Evolutionary conservation across 345 rosid genomes (phyloP).

Genomic region (Toxicodendron radicans): DNA sequence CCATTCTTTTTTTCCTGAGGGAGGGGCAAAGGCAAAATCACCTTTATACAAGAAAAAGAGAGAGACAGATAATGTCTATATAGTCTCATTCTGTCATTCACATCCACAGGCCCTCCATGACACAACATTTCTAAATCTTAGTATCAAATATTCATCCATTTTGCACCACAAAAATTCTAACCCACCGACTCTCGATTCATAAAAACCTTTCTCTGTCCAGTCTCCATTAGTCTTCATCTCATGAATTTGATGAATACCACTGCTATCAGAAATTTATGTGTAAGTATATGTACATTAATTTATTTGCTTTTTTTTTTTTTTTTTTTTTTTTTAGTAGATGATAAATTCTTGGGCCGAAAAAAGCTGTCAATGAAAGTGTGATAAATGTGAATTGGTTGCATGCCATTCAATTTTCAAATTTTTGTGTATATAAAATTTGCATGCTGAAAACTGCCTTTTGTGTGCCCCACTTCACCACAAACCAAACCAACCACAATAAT

Average conservation of each 20-base stretch:
- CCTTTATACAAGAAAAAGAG: constrained; percentile 21
- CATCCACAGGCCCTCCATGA: constrained; percentile 32
- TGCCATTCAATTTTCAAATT: constrained; percentile 9
- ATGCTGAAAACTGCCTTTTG: constrained; percentile 24
- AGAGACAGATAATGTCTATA: neutral
- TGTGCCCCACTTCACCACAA: constrained; percentile 42
- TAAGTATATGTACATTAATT: no score
- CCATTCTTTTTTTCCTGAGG: constrained; percentile 27
- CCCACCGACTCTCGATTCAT: constrained; percentile 10
- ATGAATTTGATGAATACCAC: constrained; percentile 15
- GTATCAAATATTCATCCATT: neutral
- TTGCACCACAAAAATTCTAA: constrained; percentile 26
- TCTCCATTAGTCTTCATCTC: constrained; percentile 9
- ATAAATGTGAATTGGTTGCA: constrained; percentile 1
- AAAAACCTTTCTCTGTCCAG: neutral
- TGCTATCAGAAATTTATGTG: neutral
- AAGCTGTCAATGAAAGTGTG: constrained; percentile 14
- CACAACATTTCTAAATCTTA: no score
- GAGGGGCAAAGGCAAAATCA: constrained; percentile 15
- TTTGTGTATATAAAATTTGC: constrained; percentile 16
- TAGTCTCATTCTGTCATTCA: constrained; percentile 28
- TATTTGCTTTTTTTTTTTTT: no score
- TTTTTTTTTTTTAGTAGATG: no score
- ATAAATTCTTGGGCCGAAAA: constrained; percentile 1
- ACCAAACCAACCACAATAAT: constrained; percentile 13